Evolutionary conservation across 2,329 filamentous ascomycete species (phyloP), one percentile per base, ranked within the genome.

Genomic region (Diaporthe citrichinensis): DNA sequence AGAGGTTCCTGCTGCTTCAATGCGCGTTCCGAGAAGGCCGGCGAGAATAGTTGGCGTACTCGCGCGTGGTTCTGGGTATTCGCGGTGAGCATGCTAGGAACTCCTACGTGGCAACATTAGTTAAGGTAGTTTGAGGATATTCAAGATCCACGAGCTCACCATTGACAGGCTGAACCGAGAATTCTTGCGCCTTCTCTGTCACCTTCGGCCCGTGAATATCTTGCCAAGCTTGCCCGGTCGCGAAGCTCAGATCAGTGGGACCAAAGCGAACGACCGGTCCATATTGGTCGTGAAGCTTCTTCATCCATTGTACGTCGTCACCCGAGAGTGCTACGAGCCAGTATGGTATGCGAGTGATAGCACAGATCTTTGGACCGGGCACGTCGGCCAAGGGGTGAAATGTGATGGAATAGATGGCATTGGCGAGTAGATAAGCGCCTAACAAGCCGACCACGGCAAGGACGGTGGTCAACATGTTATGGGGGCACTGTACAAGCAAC

Each of bases 341-440:
- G 6, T 78, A 81, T 1, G 79, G 80, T 4, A 80, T 74, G 9
- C 80, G 80, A 31, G 41, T 79, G 23, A 80, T 73, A 1, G 78
- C 79, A 17, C 75, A 77, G 9, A 78, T 34, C 57, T 53, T 74
- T 0, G 78, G 79, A 1, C 79, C 80, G 0, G 80, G 80, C 17
- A 77, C 73, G 14, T 57, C 61, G 20, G 77, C 77, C 23, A 82
- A 77, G 3, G 81, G 80, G 44, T 81, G 79, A 2, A 80, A 72
- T 7, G 76, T 80, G 2, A 81, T 25, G 6, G 51, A 74, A 20
- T 74, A 74, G 17, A 74, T 28, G 3, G 72, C 59, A 51, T n/a
- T 74, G 7, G 36, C 49, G 25, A 69, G 23, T 10, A 61, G 39
- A 25, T 74, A 74, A 39, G 59, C 59, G 59, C 36, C 39, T 10